Base-by-base conservation (phyloP, 208 protist genomes). In the Wallacemonas rigidus region DNA sequence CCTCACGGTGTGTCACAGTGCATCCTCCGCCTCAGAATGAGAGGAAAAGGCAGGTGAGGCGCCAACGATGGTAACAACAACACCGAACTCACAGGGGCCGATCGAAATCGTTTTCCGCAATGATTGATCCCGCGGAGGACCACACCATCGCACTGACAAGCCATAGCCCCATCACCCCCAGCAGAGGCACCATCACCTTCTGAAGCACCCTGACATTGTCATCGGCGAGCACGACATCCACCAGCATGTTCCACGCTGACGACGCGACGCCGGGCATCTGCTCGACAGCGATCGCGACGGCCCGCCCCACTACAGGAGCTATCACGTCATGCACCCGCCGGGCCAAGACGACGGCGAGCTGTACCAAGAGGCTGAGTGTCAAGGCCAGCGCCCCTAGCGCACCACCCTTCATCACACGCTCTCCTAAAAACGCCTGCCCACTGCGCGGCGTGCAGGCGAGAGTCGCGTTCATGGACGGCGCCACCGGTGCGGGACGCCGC, bases 121-220 rank as follows among this genome's bases (percentile, higher is more conserved):
- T 41, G 14, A 45, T 15, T 1, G 17, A 44, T 14, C 41, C 11
- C 5, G 57, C 65, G 6, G 65, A 26, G n/a, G 64, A 54, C 58
- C 74, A 35, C 55, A 82, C 39, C 50, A 80, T 69, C 40, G 71
- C 76, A 8, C 35, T 35, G 4, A 82, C 41, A 38, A 62, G 57
- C 4, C 73, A 4, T 14, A 67, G n/a, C 17, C 72, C 50, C 17
- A 55, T 78, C 36, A 67, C 38, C 11, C 72, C 53, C 47, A 83
- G 60, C 69, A 79, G 54, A 38, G 77, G 80, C 63, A 76, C 63
- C 51, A 80, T 69, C 45, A 79, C 69, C 54, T 47, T 68, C 62
- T 76, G 70, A 50, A 83, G 67, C 43, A 74, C 44, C 48, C 40
- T 65, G 38, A 83, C 78, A 50, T 83, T 83, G 6, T 79, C 70